These are phyloP conservation scores for Plasmodium chabaudi DNA, from an alignment of 169 alveolate species.

Conservation along the genomic window DNA sequence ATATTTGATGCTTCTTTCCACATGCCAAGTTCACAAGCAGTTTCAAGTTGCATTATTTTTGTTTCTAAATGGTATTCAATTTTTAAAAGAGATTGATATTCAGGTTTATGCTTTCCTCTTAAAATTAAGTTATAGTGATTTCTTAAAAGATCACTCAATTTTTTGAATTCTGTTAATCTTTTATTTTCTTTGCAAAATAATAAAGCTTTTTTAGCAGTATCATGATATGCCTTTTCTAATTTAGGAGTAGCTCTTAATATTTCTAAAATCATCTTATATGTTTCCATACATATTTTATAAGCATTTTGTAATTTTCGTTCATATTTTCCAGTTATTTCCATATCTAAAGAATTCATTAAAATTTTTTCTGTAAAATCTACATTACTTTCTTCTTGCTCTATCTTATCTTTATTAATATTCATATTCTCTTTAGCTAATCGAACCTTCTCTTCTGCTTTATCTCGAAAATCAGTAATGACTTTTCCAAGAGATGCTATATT, in stretches of 20 bases:
- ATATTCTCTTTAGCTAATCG: slow-evolving; percentile 84
- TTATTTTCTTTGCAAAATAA: slow-evolving; percentile 94
- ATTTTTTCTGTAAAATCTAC: slow-evolving; percentile 90
- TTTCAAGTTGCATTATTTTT: slow-evolving; percentile 92
- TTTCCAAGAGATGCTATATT: slow-evolving; percentile 92
- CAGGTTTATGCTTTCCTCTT: slow-evolving; percentile 90
- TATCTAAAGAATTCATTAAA: slow-evolving; percentile 88
- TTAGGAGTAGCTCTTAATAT: slow-evolving; percentile 94
- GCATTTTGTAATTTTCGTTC: slow-evolving; percentile 87
- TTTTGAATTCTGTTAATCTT: slow-evolving; percentile 93
- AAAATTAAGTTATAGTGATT: slow-evolving; percentile 91
- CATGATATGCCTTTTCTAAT: slow-evolving; percentile 95
- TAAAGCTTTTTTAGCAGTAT: slow-evolving; percentile 95
- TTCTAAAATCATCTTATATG: slow-evolving; percentile 95
- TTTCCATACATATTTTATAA: slow-evolving; percentile 94
- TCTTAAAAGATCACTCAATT: slow-evolving; percentile 95
- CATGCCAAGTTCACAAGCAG: slow-evolving; percentile 93
- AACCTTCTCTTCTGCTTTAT: slow-evolving; percentile 91
- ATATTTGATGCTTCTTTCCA: slow-evolving; percentile 97
- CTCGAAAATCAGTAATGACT: slow-evolving; percentile 91
- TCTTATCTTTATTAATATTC: slow-evolving; percentile 69
- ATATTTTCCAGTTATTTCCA: slow-evolving; percentile 87
- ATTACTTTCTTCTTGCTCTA: slow-evolving; percentile 76
- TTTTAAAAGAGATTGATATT: slow-evolving; percentile 87
- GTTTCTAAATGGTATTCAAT: slow-evolving; percentile 92